phyloP scores from a whole-genome alignment of 1,284 basidiomycete genomes.

The Singerocomus inundabilis region DNA sequence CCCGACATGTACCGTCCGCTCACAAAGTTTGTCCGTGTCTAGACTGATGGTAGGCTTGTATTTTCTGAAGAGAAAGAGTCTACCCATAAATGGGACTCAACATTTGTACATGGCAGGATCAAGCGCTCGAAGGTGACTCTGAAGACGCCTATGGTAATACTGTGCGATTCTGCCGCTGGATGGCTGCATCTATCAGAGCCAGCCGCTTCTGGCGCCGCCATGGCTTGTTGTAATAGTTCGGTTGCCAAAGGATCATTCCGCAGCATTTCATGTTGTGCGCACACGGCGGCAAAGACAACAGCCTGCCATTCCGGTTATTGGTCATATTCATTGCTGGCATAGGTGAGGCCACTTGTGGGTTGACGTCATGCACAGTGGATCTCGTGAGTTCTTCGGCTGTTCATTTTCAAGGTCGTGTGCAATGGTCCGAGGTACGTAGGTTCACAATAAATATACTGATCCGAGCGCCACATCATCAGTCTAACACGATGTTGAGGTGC shows the following conservation, averaged over 20 bases:
- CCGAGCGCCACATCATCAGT: not conserved
- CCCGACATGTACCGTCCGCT: not conserved
- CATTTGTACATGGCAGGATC: not conserved
- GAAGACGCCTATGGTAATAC: not conserved
- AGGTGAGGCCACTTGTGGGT: not conserved
- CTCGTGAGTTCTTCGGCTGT: not conserved
- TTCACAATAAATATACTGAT: not conserved
- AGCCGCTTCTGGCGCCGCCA: not conserved
- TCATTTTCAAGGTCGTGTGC: not conserved
- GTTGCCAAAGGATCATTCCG: not conserved
- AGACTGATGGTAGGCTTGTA: not conserved
- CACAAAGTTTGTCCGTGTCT: not conserved
- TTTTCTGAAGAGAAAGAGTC: slow-evolving; percentile 7
- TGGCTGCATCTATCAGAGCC: not conserved
- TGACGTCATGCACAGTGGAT: not conserved
- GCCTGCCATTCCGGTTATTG: not conserved
- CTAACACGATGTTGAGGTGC: not conserved
- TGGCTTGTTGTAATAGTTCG: not conserved
- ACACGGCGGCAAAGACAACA: not conserved
- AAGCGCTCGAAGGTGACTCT: not conserved
- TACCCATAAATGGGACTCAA: not conserved
- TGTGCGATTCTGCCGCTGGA: not conserved
- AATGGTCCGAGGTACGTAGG: not conserved
- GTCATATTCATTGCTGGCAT: not conserved
- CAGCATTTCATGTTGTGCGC: not conserved